Base-by-base conservation (phyloP, 768 basidiomycete species). In the Termitomyces sp. region DNA sequence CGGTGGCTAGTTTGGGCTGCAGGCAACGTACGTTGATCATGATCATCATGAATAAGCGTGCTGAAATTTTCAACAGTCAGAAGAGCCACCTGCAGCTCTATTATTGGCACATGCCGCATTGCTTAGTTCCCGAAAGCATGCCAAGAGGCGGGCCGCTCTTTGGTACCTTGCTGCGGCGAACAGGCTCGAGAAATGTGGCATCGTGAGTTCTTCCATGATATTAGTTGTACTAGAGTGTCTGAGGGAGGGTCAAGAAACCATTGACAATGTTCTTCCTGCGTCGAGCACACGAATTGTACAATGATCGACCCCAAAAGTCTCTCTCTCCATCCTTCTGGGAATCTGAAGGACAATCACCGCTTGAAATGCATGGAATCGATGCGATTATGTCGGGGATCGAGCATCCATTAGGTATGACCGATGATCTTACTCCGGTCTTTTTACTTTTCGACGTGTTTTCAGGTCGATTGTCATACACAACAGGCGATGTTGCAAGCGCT, bases 391-490 rank as follows among this genome's bases (percentile, higher is more conserved):
- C 88, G 44, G 86, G 86, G 8, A 85, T 94, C 32, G 89, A 92
- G 58, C 87, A 92, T 70, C 84, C 91, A 16, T 71, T 94, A 61
- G 92, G 91, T 86, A 67, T 34, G 71, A 63, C 12, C 50, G 35
- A 29, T n/a, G 21, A 11, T 12, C 34, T 19, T 51, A 25, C 29
- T 58, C 47, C 29, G 21, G 1, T 11, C 43, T 50, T 14, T 7
- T 25, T 31, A 19, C 8, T 34, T 32, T 6, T 51, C 53, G 2
- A 50, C 14, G 16, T 51, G 16, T 43, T 54, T 54, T 31, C 53
- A 92, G 96, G 92, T 34, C 80, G 95, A 40, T 73, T 98, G 59
- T 74, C 94, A 38, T 98, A 97, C 68, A 93, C 92, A 1, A 88
- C 90, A n/a, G 95, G 95, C 11, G 85, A 95, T 65, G 81, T 89